Percentiles rank a stretch among this genome's conserved stretches.
phyloP scores from a whole-genome alignment of 306 rosid genomes.

The Mimosa bimucronata region DNA sequence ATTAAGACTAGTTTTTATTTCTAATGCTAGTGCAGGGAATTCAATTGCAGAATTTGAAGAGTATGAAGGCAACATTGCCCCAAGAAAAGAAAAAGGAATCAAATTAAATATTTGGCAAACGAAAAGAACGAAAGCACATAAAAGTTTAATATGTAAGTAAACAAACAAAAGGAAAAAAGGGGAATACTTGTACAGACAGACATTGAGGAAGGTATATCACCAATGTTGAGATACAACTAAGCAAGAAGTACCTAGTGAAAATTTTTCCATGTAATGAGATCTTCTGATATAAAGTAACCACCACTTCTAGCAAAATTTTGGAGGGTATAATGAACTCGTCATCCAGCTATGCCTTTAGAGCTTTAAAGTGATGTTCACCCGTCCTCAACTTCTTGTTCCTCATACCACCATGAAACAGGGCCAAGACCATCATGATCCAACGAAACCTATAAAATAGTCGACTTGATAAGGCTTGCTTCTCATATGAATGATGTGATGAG shows the following conservation, averaged over 20 bases:
- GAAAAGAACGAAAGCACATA: not conserved
- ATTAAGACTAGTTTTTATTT: not conserved
- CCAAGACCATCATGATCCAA: constrained; percentile 34
- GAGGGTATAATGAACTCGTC: not conserved
- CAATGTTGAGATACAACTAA: not conserved
- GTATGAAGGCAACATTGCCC: not conserved
- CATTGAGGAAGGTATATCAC: not conserved
- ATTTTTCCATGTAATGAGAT: not conserved
- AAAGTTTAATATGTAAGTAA: not conserved
- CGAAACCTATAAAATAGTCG: constrained; percentile 21
- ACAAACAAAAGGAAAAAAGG: too few relatives aligned
- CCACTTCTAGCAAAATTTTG: not conserved
- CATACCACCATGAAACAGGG: constrained; percentile 33
- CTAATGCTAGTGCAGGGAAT: not conserved
- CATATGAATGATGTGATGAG: constrained; percentile 4
- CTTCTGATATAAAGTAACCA: not conserved
- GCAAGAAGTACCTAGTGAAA: not conserved
- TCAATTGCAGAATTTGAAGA: not conserved
- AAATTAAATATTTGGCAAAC: constrained; percentile 3
- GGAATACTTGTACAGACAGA: too few relatives aligned
- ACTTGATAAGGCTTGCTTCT: not conserved
- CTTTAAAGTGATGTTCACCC: not conserved
- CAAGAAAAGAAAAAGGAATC: not conserved
- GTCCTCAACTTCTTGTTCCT: constrained; percentile 25
- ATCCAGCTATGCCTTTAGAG: not conserved